Base-by-base conservation (phyloP, 768 basidiomycete genomes). In the Suillus cothurnatus region DNA sequence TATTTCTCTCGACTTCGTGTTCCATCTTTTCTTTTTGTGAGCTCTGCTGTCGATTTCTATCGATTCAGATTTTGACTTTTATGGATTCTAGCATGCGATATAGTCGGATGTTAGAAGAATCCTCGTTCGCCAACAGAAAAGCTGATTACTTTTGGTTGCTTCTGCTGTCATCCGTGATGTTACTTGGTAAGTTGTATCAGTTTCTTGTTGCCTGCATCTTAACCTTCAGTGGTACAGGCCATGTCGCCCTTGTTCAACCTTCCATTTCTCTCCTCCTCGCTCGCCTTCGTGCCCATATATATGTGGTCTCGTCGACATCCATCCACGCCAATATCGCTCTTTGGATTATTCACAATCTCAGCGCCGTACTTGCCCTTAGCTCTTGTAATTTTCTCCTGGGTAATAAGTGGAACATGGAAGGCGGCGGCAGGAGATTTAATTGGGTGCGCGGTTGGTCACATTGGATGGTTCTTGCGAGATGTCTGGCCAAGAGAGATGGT, bases 1-100 rank as follows among this genome's bases (percentile, higher is more conserved):
- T 1, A 87, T 99, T 73, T 94, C 92, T 5, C 80, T 99, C 26
- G 97, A 99, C 77, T 94, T 98, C 70, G 85, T 97, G 65, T 97
- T 99, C 78, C 97, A 99, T 76, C 84, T 99, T 61, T 98, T 98
- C 83, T 99, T 99, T 84, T 97, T 99, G 97, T 97, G 74, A 76
- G 95, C 81, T 14, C 26, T 14, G 41, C 26, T 21, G 6, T 31
- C n/a, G 1, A 32, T 21, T 43, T 34, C 12, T n/a, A 31, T 28
- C 17, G 50, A 6, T 3, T 38, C n/a, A 32, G 53, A 17, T 61
- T 53, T 61, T 47, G 50, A 45, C 17, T 55, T 39, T 2, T 19
- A 59, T 34, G 9, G 62, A 26, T n/a, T 36, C 36, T 43, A 97
- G 96, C 76, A 97, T 98, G 95, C 84, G 97, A 61, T 99, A 99